Evolutionary conservation across 805 yeast species (phyloP), one percentile per base, ranked within the genome.

Genomic region (Torulaspora indica): DNA sequence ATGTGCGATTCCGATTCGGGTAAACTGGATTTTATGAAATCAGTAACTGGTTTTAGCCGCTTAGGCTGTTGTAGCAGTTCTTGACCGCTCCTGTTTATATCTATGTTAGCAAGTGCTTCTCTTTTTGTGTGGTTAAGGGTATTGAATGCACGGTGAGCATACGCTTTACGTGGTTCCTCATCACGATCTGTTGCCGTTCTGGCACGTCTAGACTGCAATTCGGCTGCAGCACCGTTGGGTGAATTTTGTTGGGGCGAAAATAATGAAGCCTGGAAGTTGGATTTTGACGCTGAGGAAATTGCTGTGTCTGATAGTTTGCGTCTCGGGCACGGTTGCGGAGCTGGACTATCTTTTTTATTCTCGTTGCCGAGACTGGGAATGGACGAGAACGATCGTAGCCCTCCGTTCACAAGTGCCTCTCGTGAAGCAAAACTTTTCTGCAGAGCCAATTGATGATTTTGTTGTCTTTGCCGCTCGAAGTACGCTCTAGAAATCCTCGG

Each of bases 381-480:
- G 12, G 35, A 34, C 22, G 45, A 31, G 29, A 44, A 22, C 13
- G 46, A 32, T 28, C 48, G 39, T 22, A 40, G 33, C 15, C 32
- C 36, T 35, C 32, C 42, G 35, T 24, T 35, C 9, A 17, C 41
- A 14, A 41, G 35, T 13, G 35, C 46, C 28, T 48, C 57, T 35
- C 53, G 43, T 3, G 56, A 44, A 8, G 42, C 23, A 6, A 46
- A 50, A 25, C 49, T 52, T 44, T 58, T 59, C 27, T 58, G 54
- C 13, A 63, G 40, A 23, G 64, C 66, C 15, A 55, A 48, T 31
- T 60, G 63, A 43, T 61, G 61, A 20, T 59, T 60, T 34, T 64
- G 66, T 31, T 52, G 56, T 40, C 59, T 67, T 45, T 69, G 71
- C 42, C 59, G 66, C 41, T 68, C 69, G 42, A 69, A 63, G 47